Conservation (phyloP, 140 eudicot species). For the Cichorium intybus region DNA sequence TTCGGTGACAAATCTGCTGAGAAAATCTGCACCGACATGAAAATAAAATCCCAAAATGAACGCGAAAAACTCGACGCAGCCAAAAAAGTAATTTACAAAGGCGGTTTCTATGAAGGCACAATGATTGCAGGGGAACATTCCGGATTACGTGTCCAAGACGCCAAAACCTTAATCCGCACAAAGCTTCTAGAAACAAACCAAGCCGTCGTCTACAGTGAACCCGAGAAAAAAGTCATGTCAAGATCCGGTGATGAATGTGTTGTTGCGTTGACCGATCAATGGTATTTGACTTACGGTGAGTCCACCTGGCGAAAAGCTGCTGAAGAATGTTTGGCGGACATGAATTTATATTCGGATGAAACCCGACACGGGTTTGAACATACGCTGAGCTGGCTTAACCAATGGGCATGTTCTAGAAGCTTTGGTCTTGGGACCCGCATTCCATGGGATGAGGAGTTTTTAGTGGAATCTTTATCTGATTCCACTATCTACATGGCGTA, state of each 20-base stretch:
- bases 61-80: constrained; percentile 93
- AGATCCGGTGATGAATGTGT: constrained; percentile 95
- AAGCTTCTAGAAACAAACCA: constrained; percentile 56
- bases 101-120: constrained; percentile 83
- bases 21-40: constrained; percentile 73
- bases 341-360: constrained; percentile 81
- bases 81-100: constrained; percentile 71
- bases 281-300: constrained; percentile 91
- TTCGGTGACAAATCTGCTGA: constrained; percentile 85
- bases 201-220: constrained; percentile 85
- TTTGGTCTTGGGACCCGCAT: constrained; percentile 90
- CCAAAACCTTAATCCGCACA: constrained; percentile 53
- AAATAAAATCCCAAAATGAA: constrained; percentile 87
- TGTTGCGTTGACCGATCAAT: constrained; percentile 90
- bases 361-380: constrained; percentile 81
- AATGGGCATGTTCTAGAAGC: constrained; percentile 89
- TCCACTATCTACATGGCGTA: constrained; percentile 91
- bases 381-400: constrained; percentile 73
- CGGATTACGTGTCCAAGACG: constrained; percentile 76
- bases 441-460: constrained; percentile 84
- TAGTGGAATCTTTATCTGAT: constrained; percentile 83
- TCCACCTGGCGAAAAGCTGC: constrained; percentile 56
- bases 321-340: constrained; percentile 62
- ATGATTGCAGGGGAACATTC: constrained; percentile 67
- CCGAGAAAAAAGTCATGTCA: constrained; percentile 87